Evolutionary conservation across 768 basidiomycete species (phyloP).

Genomic region (Tricholoma terreum): DNA sequence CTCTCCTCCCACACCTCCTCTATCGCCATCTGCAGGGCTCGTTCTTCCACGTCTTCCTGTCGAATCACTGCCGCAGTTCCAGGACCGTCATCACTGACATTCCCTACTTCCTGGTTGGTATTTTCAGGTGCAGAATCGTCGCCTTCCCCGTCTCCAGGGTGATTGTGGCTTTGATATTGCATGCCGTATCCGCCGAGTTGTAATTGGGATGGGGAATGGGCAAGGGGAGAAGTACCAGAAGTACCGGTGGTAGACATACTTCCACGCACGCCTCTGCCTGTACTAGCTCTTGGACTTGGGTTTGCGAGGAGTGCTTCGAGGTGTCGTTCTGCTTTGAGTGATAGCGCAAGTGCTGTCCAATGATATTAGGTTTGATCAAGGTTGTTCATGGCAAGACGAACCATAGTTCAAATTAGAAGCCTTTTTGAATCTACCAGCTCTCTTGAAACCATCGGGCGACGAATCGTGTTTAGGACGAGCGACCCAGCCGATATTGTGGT

Average conservation of each 20-base stretch:
- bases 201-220: not conserved
- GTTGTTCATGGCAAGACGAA: constrained; percentile 1
- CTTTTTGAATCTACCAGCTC: constrained; percentile 89
- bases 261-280: not conserved
- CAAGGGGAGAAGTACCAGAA: not conserved
- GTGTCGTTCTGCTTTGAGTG: constrained; percentile 54
- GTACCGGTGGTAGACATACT: not conserved
- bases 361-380: not conserved
- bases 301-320: constrained; percentile 40
- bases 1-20: constrained; percentile 65
- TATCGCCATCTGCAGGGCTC: constrained; percentile 67
- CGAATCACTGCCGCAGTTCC: no score
- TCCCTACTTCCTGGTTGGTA: no score
- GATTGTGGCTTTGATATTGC: constrained; percentile 18
- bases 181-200: not conserved
- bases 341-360: constrained; percentile 52
- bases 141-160: not conserved
- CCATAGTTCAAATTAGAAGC: constrained; percentile 92
- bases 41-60: constrained; percentile 57
- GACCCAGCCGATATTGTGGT: constrained; percentile 74
- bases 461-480: constrained; percentile 68
- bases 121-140: not conserved
- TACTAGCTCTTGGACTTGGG: not conserved
- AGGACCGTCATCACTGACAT: no score
- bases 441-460: constrained; percentile 53